Conservation (phyloP, 805 yeast genomes). For the Starmerella vaccinii region DNA sequence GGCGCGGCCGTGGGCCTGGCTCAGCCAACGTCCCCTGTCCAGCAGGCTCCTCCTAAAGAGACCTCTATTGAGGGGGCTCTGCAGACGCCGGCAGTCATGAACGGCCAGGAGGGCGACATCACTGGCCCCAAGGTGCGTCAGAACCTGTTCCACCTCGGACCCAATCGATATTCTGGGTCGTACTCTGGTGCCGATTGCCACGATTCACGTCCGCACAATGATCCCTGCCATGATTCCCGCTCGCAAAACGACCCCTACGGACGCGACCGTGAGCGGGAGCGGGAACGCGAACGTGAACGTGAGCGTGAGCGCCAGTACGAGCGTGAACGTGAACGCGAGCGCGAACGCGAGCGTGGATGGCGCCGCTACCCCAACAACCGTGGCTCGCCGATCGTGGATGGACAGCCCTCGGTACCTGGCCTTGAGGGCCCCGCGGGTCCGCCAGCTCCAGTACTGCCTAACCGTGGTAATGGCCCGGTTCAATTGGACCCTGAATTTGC, state of each 20-base stretch:
- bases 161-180: conserved; percentile 13
- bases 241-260: neutral
- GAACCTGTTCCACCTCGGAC: conserved; percentile 17
- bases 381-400: too few relatives aligned
- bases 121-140: conserved; percentile 17
- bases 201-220: neutral
- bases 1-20: conserved; percentile 6
- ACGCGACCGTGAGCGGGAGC: neutral
- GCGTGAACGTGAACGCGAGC: neutral
- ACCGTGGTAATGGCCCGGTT: neutral
- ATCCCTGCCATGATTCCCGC: neutral
- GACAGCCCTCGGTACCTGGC: too few relatives aligned
- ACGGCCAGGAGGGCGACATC: conserved; percentile 15
- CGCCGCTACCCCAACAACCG: neutral
- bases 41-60: neutral
- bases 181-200: too few relatives aligned
- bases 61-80: neutral
- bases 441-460: neutral
- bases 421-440: neutral
- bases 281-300: neutral
- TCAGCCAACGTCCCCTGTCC: conserved; percentile 8
- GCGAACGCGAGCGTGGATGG: neutral
- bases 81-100: neutral
- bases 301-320: neutral
- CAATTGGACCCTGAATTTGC: neutral